Conservation (phyloP, 441 rosid species). For the Hura crepitans region DNA sequence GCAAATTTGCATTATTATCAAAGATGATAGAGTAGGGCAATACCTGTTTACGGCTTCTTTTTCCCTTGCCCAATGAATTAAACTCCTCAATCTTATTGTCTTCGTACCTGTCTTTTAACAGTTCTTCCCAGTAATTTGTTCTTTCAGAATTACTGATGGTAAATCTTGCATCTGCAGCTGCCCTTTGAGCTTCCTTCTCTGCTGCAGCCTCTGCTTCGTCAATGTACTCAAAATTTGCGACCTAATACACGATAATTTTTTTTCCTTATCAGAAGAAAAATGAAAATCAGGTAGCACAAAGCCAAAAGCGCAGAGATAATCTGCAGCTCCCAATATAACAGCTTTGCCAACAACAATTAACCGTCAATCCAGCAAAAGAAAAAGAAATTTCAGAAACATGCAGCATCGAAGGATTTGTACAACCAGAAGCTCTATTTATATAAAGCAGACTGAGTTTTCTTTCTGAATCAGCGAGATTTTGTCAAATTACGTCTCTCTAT, state of each 20-base stretch:
- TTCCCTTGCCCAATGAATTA: constrained; percentile 82
- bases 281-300: constrained; percentile 13
- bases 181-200: constrained; percentile 59
- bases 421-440: background rate
- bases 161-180: constrained; percentile 52
- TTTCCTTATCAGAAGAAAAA: constrained; percentile 11
- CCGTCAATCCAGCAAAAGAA: background rate
- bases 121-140: constrained; percentile 87
- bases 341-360: background rate
- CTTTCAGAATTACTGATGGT: constrained; percentile 53
- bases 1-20: background rate
- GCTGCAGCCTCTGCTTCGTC: constrained; percentile 79
- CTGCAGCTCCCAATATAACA: background rate
- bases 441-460: background rate
- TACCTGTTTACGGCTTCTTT: constrained; percentile 95
- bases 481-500: background rate
- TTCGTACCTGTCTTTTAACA: constrained; percentile 75
- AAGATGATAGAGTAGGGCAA: background rate
- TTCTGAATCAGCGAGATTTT: background rate
- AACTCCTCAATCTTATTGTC: constrained; percentile 77
- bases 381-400: background rate
- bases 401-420: constrained; percentile 1
- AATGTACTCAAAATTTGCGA: constrained; percentile 92
- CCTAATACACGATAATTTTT: constrained; percentile 39
- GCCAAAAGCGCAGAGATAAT: background rate